Evolutionary conservation across 2,329 filamentous ascomycete species (phyloP).

Genomic region (Lecanosticta acicola): DNA sequence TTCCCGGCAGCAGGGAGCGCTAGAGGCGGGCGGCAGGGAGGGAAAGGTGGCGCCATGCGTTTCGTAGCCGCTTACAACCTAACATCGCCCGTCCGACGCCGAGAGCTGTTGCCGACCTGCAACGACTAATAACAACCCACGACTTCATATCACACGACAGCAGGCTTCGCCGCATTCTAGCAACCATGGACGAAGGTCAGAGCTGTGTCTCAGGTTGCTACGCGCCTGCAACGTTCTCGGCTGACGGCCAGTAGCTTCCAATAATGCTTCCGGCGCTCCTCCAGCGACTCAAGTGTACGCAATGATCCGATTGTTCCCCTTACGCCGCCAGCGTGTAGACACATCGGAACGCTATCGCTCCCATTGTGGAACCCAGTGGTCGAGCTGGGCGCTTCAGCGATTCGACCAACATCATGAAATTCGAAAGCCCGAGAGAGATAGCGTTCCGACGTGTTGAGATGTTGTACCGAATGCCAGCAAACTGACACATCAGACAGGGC

Average conservation of each 20-base stretch:
- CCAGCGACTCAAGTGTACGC: constrained; percentile 42
- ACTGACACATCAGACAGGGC: constrained; percentile 37
- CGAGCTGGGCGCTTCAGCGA: background rate
- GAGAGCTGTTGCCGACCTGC: background rate
- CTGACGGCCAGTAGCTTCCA: constrained; percentile 3
- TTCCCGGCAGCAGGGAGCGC: background rate
- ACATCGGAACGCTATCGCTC: background rate
- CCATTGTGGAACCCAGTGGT: background rate
- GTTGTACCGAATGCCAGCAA: background rate
- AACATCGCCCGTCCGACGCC: background rate
- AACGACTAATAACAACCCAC: too few species aligned
- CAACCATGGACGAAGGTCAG: background rate
- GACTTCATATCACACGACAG: background rate
- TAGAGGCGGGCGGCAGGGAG: background rate
- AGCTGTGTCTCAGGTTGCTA: background rate
- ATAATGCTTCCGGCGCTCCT: constrained; percentile 19
- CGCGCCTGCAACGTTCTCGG: background rate
- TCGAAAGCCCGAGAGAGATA: too few species aligned
- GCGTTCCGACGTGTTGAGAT: too few species aligned
- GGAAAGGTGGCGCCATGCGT: background rate
- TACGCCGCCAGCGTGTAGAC: too few species aligned
- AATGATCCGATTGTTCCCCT: background rate
- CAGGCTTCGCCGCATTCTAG: too few species aligned
- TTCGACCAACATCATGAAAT: too few species aligned
- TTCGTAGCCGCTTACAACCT: background rate